Conservation (phyloP, 768 basidiomycete species). For the Cyathus striatus region DNA sequence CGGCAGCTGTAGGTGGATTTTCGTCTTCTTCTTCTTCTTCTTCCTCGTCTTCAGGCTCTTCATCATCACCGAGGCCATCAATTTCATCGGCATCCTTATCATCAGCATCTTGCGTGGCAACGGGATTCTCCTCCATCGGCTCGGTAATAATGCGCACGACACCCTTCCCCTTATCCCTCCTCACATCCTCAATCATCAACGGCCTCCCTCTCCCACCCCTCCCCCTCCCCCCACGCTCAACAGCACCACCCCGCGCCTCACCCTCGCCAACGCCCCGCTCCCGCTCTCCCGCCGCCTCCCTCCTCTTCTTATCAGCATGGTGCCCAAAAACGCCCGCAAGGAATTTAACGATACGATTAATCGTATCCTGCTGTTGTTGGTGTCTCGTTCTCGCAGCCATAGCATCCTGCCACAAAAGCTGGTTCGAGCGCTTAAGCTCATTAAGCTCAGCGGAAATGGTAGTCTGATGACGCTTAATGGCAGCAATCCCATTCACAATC, state of each 20-base stretch:
- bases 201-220: constrained; percentile 33
- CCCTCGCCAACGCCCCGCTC: too few relatives aligned
- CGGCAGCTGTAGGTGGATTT: too few relatives aligned
- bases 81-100: too few relatives aligned
- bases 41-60: too few relatives aligned
- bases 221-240: constrained; percentile 26
- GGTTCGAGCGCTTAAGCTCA: constrained; percentile 82
- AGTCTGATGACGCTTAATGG: constrained; percentile 89
- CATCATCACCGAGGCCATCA: too few relatives aligned
- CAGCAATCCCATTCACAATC: constrained; percentile 75
- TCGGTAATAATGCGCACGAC: too few relatives aligned
- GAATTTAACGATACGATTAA: constrained; percentile 93
- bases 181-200: constrained; percentile 64
- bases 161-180: constrained; percentile 28
- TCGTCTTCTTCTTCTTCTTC: too few relatives aligned
- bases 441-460: constrained; percentile 87
- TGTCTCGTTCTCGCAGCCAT: constrained; percentile 71
- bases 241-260: too few relatives aligned
- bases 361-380: constrained; percentile 93
- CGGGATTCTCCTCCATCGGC: too few relatives aligned
- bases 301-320: constrained; percentile 29
- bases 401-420: constrained; percentile 91
- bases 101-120: too few relatives aligned
- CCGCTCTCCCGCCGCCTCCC: constrained; percentile 19
- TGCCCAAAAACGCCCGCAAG: constrained; percentile 85